These are phyloP conservation scores for Penicillium fimorum DNA, from an alignment of 495 filamentous ascomycete genomes.

Conservation along the genomic window DNA sequence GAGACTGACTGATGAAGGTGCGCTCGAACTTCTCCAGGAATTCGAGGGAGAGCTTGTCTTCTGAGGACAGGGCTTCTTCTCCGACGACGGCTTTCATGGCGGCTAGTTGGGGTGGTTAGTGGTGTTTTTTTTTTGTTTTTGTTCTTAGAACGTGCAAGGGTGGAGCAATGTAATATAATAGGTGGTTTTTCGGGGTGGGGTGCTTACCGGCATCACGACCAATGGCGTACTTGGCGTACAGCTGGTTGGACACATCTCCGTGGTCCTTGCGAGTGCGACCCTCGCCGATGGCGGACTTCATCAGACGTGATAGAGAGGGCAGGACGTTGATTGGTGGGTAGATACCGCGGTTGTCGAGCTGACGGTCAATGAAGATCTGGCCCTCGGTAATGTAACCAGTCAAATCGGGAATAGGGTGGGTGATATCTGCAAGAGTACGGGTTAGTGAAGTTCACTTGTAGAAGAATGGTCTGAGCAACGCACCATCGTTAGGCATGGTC, in stretches of 20 bases:
- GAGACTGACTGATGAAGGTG: constrained; percentile 84
- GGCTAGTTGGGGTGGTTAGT: constrained; percentile 43
- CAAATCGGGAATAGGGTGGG: constrained; percentile 97
- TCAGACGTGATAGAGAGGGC: constrained; percentile 96
- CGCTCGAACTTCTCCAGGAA: constrained; percentile 98
- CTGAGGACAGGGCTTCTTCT: constrained; percentile 89
- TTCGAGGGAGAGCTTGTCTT: constrained; percentile 96
- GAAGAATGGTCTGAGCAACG: constrained; percentile 6
- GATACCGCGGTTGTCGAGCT: constrained; percentile 91
- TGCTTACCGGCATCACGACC: constrained; percentile 78
- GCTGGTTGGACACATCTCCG: constrained; percentile 96
- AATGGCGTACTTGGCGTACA: constrained; percentile 99
- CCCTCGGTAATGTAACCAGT: constrained; percentile 99
- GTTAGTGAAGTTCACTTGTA: constrained; percentile 10
- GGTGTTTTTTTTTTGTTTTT: neutral
- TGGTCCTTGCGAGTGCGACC: constrained; percentile 94
- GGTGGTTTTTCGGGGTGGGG: neutral
- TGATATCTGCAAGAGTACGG: constrained; percentile 67
- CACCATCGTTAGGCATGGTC: constrained; percentile 98
- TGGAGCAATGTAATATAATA: neutral
- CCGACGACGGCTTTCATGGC: constrained; percentile 99
- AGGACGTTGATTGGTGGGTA: constrained; percentile 99
- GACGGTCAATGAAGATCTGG: constrained; percentile 96
- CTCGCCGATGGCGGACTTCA: constrained; percentile 99
- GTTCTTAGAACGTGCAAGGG: too few species aligned